A percentile compares a stretch with the other conserved stretches of the same genome.
Evolutionary conservation across 768 basidiomycete species (phyloP).

Genomic region (Lentinula detonsa): DNA sequence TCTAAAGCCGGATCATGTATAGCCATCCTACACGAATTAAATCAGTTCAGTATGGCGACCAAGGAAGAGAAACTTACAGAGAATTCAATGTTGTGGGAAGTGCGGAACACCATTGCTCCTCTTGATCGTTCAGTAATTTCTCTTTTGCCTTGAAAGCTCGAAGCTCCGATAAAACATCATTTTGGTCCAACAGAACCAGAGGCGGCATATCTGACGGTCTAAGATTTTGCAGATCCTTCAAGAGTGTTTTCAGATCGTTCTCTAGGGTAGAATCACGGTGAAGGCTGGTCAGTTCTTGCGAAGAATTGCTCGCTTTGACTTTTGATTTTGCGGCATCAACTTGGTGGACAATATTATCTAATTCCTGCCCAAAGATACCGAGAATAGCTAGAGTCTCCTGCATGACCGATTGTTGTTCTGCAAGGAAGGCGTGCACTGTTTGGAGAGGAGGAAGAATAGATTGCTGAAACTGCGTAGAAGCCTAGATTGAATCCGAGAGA

Average conservation of each 20-base stretch:
- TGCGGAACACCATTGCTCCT: constrained; percentile 11
- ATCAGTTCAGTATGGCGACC: background rate
- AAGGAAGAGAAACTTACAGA: constrained; percentile 10
- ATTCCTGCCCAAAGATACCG: constrained; percentile 27
- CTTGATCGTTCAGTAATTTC: constrained; percentile 7
- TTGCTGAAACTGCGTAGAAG: constrained; percentile 13
- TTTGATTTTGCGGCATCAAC: constrained; percentile 5
- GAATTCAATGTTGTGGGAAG: constrained; percentile 12
- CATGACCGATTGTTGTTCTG: constrained; percentile 10
- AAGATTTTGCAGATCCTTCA: constrained; percentile 15
- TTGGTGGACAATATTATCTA: constrained; percentile 18
- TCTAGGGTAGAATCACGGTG: constrained; percentile 12
- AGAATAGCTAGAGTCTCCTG: constrained; percentile 25
- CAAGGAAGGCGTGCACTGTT: constrained; percentile 15
- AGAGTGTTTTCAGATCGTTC: constrained; percentile 9
- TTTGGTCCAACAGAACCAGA: constrained; percentile 16
- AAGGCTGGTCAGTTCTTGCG: background rate
- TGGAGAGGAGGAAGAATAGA: constrained; percentile 18
- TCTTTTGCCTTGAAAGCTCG: constrained; percentile 7
- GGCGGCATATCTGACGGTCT: constrained; percentile 15
- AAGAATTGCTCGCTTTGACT: background rate
- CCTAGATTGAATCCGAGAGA: constrained; percentile 9
- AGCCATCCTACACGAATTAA: constrained; percentile 8
- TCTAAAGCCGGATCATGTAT: constrained; percentile 14
- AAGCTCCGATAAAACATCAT: constrained; percentile 18